Evolutionary conservation across 1,284 basidiomycete species (phyloP).

Genomic region (Rhodotorula sp.): DNA sequence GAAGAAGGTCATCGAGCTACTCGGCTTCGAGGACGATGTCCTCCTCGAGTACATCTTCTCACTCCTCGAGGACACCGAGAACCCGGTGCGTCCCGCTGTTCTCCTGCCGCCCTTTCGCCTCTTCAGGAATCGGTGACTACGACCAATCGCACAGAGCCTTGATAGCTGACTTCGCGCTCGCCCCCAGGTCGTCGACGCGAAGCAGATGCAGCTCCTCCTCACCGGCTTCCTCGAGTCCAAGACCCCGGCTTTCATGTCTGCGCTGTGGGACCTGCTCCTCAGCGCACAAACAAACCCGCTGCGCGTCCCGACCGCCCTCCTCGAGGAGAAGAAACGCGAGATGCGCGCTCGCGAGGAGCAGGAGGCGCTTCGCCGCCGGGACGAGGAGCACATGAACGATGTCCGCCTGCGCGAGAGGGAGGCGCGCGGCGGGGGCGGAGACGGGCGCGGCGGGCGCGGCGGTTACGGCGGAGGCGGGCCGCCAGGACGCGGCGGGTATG

Average conservation of each 20-base stretch:
- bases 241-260: slow-evolving; percentile 80
- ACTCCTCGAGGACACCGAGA: slow-evolving; percentile 78
- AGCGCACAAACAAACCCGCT: slow-evolving; percentile 86
- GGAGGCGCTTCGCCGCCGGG: slow-evolving; percentile 61
- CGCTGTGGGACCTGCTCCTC: slow-evolving; percentile 84
- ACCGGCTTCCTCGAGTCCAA: slow-evolving; percentile 79
- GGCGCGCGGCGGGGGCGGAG: slow-evolving; percentile 45
- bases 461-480: slow-evolving; percentile 49
- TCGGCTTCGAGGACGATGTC: slow-evolving; percentile 95
- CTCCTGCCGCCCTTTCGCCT: too few species aligned
- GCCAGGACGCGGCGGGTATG: not conserved
- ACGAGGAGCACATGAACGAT: slow-evolving; percentile 46
- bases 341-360: slow-evolving; percentile 73
- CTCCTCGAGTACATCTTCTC: slow-evolving; percentile 95
- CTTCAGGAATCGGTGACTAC: not conserved
- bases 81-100: slow-evolving; percentile 65
- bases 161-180: not conserved
- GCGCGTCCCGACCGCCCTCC: slow-evolving; percentile 88
- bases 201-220: slow-evolving; percentile 91
- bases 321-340: slow-evolving; percentile 95
- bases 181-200: slow-evolving; percentile 78
- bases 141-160: not conserved
- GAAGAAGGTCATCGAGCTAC: slow-evolving; percentile 82
- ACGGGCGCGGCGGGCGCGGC: slow-evolving; percentile 54
- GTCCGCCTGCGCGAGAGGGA: slow-evolving; percentile 42